phyloP scores from a whole-genome alignment of 2,329 filamentous ascomycete genomes.

The Beauveria sp. region DNA sequence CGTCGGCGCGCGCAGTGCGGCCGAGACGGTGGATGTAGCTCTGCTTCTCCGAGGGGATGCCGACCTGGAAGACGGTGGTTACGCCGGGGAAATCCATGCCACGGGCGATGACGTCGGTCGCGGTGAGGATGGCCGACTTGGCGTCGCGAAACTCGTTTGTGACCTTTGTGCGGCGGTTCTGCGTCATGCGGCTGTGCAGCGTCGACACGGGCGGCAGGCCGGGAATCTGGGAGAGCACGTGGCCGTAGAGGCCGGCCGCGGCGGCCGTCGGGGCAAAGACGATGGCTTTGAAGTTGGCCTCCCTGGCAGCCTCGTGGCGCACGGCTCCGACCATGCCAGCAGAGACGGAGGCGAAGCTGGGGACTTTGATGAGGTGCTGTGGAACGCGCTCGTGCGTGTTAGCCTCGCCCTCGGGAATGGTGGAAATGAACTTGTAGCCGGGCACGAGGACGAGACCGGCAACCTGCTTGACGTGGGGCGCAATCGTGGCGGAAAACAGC shows the following conservation, averaged over 20 bases:
- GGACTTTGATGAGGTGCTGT: constrained; percentile 60
- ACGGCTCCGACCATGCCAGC: constrained; percentile 52
- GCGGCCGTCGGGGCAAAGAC: constrained; percentile 63
- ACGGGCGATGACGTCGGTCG: constrained; percentile 63
- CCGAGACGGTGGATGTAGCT: constrained; percentile 62
- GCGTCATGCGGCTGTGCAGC: constrained; percentile 44
- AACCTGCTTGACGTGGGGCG: constrained; percentile 68
- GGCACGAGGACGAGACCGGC: constrained; percentile 60
- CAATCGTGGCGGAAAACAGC: constrained; percentile 81
- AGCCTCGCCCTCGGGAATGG: constrained; percentile 64
- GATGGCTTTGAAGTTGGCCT: constrained; percentile 69
- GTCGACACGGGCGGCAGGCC: constrained; percentile 36
- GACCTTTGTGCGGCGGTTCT: constrained; percentile 42
- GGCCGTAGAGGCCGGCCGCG: constrained; percentile 42
- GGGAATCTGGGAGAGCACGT: constrained; percentile 32
- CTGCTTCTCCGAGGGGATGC: constrained; percentile 51
- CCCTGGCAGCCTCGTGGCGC: constrained; percentile 33
- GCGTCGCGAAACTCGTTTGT: constrained; percentile 56
- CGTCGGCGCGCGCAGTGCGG: constrained; percentile 58
- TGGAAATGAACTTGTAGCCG: constrained; percentile 74
- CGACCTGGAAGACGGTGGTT: constrained; percentile 58
- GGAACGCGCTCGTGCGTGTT: constrained; percentile 71
- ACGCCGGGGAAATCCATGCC: constrained; percentile 69
- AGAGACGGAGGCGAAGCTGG: constrained; percentile 62
- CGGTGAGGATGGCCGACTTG: constrained; percentile 49